These are phyloP conservation scores for Azolla pinnata DNA, from an alignment of 75 land plant genomes.

Conservation along the genomic window DNA sequence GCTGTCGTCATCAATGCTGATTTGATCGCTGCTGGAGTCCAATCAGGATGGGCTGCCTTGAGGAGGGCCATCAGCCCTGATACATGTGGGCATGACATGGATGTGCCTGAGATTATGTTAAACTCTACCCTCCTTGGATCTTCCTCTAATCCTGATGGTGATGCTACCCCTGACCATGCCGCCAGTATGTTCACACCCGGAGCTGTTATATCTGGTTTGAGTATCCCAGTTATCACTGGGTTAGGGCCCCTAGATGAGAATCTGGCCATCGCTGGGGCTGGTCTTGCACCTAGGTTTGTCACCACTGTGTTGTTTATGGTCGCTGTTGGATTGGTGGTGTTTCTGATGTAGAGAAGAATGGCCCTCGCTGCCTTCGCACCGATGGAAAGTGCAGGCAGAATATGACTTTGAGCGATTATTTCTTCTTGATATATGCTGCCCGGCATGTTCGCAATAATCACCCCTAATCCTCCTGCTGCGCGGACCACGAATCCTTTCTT, in stretches of 20 bases:
- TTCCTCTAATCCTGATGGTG: conserved; percentile 1
- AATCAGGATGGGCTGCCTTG: conserved; percentile 56
- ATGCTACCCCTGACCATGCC: conserved; percentile 29
- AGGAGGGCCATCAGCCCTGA: conserved; percentile 63
- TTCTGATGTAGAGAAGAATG: conserved; percentile 13
- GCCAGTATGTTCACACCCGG: conserved; percentile 47
- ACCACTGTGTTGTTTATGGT: neutral
- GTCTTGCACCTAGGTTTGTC: conserved; percentile 9
- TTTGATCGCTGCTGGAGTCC: conserved; percentile 74
- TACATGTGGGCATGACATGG: conserved; percentile 60
- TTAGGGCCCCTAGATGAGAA: conserved; percentile 43
- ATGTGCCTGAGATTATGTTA: conserved; percentile 53
- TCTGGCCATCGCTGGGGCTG: conserved; percentile 28
- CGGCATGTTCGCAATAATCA: conserved; percentile 46
- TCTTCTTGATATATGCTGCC: conserved; percentile 51
- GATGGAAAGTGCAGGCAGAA: conserved; percentile 22
- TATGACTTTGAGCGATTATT: conserved; percentile 26
- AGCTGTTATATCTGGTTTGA: conserved; percentile 41
- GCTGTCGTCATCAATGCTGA: conserved; percentile 95
- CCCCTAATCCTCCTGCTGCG: conserved; percentile 45
- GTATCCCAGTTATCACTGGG: conserved; percentile 12
- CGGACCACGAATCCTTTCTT: neutral
- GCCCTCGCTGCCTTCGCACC: conserved; percentile 6
- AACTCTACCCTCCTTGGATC: conserved; percentile 18
- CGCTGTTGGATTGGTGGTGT: neutral